Evolutionary conservation across 192 early-diverging fungal genomes (phyloP).

Genomic region (Coemansia reversa): DNA sequence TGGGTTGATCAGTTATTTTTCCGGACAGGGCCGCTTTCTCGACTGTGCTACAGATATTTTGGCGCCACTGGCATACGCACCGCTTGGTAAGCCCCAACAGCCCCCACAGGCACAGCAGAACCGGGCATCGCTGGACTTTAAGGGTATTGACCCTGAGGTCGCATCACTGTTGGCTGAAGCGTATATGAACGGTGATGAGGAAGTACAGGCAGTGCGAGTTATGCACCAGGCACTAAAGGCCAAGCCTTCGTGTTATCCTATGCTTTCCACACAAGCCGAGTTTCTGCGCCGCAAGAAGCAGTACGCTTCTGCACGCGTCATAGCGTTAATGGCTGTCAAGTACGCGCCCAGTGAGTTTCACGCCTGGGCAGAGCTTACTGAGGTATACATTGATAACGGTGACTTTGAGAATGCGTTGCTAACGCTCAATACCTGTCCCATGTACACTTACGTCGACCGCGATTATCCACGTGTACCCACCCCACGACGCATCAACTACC

Average conservation of each 20-base stretch:
- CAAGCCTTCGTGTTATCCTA: slow-evolving; percentile 71
- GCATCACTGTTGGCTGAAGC: slow-evolving; percentile 80
- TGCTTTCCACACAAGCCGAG: slow-evolving; percentile 88
- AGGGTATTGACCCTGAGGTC: slow-evolving; percentile 79
- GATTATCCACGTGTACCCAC: slow-evolving; percentile 90
- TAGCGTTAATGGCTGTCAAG: slow-evolving; percentile 92
- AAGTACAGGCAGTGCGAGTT: slow-evolving; percentile 88
- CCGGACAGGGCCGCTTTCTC: slow-evolving; percentile 73
- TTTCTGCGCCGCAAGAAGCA: slow-evolving; percentile 79
- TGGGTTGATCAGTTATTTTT: slow-evolving; percentile 89
- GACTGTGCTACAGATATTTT: slow-evolving; percentile 79
- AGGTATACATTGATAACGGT: slow-evolving; percentile 84
- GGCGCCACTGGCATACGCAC: slow-evolving; percentile 58
- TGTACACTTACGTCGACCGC: slow-evolving; percentile 90
- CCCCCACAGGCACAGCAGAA: background rate
- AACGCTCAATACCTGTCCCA: slow-evolving; percentile 96
- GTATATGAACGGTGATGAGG: slow-evolving; percentile 83
- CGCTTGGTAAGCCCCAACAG: slow-evolving; percentile 28
- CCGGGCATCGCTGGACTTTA: slow-evolving; percentile 33
- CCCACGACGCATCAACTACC: slow-evolving; percentile 84
- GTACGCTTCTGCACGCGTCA: slow-evolving; percentile 74
- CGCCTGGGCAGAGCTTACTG: slow-evolving; percentile 94
- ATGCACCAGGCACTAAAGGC: slow-evolving; percentile 81
- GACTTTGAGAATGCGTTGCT: slow-evolving; percentile 84
- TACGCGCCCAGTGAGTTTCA: slow-evolving; percentile 92